Evolutionary conservation across 108 stramenopile species (phyloP).

Genomic region (Nannochloropsis salina): DNA sequence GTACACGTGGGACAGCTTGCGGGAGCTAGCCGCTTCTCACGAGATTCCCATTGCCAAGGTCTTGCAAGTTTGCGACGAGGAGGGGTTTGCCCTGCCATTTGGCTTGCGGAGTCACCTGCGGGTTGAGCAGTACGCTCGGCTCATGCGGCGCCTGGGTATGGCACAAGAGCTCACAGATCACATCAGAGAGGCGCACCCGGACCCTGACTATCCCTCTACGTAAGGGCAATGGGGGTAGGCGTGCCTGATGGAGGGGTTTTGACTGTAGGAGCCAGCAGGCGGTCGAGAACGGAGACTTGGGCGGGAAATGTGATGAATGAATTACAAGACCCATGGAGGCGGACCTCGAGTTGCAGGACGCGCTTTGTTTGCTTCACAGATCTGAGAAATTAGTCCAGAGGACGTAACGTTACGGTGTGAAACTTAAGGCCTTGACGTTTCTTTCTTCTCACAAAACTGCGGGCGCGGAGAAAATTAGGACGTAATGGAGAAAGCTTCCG

Average conservation of each 20-base stretch:
- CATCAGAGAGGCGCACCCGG: not conserved
- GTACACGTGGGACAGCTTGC: constrained; percentile 17
- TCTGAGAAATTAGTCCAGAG: no score
- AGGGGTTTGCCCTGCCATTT: not conserved
- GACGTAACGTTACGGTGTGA: no score
- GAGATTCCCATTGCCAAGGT: not conserved
- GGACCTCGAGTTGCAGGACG: no score
- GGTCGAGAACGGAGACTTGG: no score
- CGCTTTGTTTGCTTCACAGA: no score
- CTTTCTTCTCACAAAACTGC: no score
- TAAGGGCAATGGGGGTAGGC: not conserved
- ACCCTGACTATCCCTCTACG: constrained; percentile 13
- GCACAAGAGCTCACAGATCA: not conserved
- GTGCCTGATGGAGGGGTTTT: not conserved
- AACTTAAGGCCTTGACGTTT: no score
- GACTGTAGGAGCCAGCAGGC: no score
- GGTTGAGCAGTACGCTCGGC: not conserved
- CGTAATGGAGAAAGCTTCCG: no score
- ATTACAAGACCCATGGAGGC: no score
- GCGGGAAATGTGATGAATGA: no score
- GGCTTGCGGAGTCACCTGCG: not conserved
- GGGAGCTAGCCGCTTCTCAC: not conserved
- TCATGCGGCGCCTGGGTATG: constrained; percentile 12
- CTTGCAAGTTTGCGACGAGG: constrained; percentile 7
- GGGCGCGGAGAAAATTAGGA: no score